Conservation (phyloP, 1,284 basidiomycete genomes). For the Marasmius tenuissimus region DNA sequence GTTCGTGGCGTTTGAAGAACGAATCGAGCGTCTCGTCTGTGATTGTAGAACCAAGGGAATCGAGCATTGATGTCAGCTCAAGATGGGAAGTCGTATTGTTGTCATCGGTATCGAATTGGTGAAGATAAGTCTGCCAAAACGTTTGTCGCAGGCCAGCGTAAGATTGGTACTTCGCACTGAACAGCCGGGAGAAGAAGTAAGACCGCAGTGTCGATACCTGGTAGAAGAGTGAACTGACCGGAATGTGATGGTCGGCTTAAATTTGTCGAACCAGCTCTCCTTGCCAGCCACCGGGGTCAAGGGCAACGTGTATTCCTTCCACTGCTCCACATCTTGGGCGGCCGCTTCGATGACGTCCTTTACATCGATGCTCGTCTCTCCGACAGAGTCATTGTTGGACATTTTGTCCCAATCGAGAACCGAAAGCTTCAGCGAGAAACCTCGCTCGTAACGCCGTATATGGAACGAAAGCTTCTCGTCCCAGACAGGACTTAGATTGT, state of each 20-base stretch:
- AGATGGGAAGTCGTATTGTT: constrained; percentile 76
- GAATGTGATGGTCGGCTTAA: constrained; percentile 61
- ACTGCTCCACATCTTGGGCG: constrained; percentile 54
- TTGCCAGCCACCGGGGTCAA: constrained; percentile 45
- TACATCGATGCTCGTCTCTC: constrained; percentile 73
- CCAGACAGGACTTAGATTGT: constrained; percentile 89
- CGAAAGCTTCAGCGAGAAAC: constrained; percentile 76
- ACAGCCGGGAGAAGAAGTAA: neutral
- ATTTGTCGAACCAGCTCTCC: constrained; percentile 65
- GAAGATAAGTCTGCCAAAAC: constrained; percentile 91
- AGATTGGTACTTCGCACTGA: constrained; percentile 90
- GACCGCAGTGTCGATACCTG: constrained; percentile 13
- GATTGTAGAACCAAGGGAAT: constrained; percentile 94
- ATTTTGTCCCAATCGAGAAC: constrained; percentile 96
- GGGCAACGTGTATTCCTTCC: constrained; percentile 68
- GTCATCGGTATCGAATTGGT: constrained; percentile 91
- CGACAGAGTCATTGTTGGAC: constrained; percentile 85
- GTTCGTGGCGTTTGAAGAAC: constrained; percentile 77
- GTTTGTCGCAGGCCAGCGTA: constrained; percentile 88
- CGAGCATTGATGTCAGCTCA: constrained; percentile 93
- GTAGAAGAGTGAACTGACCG: constrained; percentile 42
- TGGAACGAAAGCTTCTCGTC: constrained; percentile 97
- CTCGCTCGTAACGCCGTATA: constrained; percentile 83
- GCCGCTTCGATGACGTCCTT: constrained; percentile 71
- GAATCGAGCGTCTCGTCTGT: constrained; percentile 76